Base-by-base conservation (phyloP, 352 stramenopile species). In the Globisporangium iwayamae region DNA sequence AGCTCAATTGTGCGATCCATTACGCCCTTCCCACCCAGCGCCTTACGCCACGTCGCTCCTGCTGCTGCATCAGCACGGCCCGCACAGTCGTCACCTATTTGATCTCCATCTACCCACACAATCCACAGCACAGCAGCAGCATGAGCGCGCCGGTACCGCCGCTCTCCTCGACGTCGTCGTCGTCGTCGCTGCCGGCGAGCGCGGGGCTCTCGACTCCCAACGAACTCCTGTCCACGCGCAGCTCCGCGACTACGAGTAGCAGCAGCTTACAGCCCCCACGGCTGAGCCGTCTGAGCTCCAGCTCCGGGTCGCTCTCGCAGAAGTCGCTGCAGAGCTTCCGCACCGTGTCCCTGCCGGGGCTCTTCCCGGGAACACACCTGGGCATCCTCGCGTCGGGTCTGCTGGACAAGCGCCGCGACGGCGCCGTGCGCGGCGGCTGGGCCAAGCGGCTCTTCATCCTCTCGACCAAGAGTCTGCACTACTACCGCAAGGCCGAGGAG, bases 401-500 rank as follows among this genome's bases (percentile, higher is more conserved):
- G 36, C 68, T 95, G 22, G 87, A 95, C 70, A 95, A 95, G 57
- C 85, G 83, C 39, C 83, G 87, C 43, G 87, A 95, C 56, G 87
- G 87, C 18, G 87, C 87, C 13, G 87, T 95, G 32, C 83, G 87
- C 18, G 85, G 85, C 16, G 87, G 87, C 14, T 95, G 84, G 85
- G 85, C 87, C 22, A 83, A 83, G 56, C 76, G 87, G 1, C 76
- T 94, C 45, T 95, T 95, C 65, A 85, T 95, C 18, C 54, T 95
- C 32, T 93, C 83, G 47, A 91, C 85, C 18, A 80, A 81, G 25
- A 89, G 85, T 45, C 56, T 93, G 41, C 87, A 95, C 56, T 95
- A 95, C 67, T 95, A 91, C 62, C 83, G 87, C 28, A 94, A 94
- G 63, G 74, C 73, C 9, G 85, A 95, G 55, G 87, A 95, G 55